Base-by-base conservation (phyloP, 139 green algal genomes). In the Chlorella sp. region DNA sequence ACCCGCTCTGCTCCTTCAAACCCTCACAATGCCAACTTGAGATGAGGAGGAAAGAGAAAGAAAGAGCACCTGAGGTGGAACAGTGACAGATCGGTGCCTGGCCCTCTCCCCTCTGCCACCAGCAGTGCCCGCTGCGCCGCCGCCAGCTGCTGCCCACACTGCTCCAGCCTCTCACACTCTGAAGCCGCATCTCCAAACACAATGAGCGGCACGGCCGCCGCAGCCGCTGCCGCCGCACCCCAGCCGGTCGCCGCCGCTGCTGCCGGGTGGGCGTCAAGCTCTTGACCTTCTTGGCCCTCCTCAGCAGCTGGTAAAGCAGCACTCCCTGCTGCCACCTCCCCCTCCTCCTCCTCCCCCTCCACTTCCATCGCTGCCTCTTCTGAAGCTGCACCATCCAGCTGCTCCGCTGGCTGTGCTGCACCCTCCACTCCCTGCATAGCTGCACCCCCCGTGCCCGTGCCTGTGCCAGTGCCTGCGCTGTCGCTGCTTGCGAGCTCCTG, bases 161-260 rank as follows among this genome's bases (percentile, higher is more conserved):
- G 61, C 5, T 24, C 84, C 57, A 88, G 85, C 36, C 89, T 85
- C 61, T 86, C 85, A 48, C 88, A 88, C 88, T 93, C 80, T n/a
- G 69, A 37, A 0, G 36, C 87, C 32, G 75, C 71, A 37, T 77
- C 60, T 37, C 32, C n/a, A 28, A 40, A 73, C 16, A 34, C 48
- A 22, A 34, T 21, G 30, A 81, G 3, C 30, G 32, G 84, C 11
- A 81, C 37, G 2, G 83, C 37, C 3, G 39, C 83, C 16, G 37
- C 83, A 11, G 83, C 26, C 3, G 64, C 60, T 19, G 83, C 83
- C 0, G 83, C 39, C 0, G 66, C 66, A 37, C 21, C 16, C 34
- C 77, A 16, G 37, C 77, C 12, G 34, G 28, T 81, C 32, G 36
- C 76, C 21, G 71, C 32, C n/a, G n/a, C 1, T 34, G 71, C 26